phyloP scores from a whole-genome alignment of 805 yeast species.

The Spathaspora boniae region DNA sequence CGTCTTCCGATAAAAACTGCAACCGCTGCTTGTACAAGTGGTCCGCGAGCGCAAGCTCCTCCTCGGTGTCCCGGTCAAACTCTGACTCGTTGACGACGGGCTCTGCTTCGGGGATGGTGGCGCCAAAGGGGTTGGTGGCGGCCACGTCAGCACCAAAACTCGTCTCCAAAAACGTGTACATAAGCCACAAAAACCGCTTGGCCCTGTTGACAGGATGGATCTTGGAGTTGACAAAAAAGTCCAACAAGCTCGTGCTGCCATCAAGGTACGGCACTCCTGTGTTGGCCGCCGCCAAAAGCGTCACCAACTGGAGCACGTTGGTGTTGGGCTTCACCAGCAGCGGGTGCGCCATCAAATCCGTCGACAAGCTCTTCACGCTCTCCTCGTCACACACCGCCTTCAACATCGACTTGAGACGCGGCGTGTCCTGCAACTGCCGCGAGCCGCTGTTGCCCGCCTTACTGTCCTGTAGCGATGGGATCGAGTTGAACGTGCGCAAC shows the following conservation, averaged over 20 bases:
- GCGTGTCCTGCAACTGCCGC: constrained; percentile 91
- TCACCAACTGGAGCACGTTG: constrained; percentile 61
- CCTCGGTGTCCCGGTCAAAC: constrained; percentile 47
- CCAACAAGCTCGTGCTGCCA: constrained; percentile 47
- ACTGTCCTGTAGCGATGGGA: constrained; percentile 88
- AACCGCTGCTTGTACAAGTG: constrained; percentile 45
- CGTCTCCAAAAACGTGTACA: constrained; percentile 79
- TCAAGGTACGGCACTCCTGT: constrained; percentile 45
- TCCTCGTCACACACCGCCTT: constrained; percentile 79
- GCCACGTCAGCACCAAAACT: constrained; percentile 51
- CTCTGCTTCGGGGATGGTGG: constrained; percentile 25
- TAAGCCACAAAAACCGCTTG: constrained; percentile 73
- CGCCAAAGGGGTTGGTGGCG: constrained; percentile 56
- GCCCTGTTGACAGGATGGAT: constrained; percentile 67
- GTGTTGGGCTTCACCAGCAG: constrained; percentile 51
- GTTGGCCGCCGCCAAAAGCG: constrained; percentile 65
- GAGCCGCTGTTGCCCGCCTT: constrained; percentile 52
- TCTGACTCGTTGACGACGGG: too few relatives aligned
- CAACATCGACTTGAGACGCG: constrained; percentile 82
- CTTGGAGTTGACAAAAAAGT: constrained; percentile 62
- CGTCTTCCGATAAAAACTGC: constrained; percentile 38
- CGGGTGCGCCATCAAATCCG: constrained; percentile 41
- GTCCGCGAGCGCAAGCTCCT: constrained; percentile 46
- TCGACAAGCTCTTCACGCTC: constrained; percentile 43
- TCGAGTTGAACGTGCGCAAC: constrained; percentile 87